Conservation (phyloP, 768 basidiomycete species). For the Tricholoma terreum region DNA sequence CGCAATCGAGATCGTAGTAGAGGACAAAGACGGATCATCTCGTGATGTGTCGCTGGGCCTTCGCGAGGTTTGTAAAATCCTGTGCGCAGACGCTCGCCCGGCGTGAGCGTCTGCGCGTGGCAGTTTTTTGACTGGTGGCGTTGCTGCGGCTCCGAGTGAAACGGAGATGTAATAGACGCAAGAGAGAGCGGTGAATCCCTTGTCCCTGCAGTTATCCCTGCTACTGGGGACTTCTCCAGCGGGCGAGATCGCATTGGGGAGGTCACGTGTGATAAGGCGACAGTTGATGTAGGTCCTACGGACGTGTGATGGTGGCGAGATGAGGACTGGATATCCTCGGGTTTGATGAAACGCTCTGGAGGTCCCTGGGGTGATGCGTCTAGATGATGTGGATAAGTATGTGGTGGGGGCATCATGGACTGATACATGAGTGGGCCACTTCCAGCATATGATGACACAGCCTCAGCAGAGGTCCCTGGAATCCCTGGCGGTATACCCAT, state of each 20-base stretch:
- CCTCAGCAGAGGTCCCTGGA: conserved; percentile 30
- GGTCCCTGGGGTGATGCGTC: conserved; percentile 21
- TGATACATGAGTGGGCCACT: conserved; percentile 29
- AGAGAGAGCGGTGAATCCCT: conserved; percentile 37
- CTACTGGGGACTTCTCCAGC: conserved; percentile 22
- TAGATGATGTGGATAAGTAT: conserved; percentile 22
- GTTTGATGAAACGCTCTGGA: conserved; percentile 23
- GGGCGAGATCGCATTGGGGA: conserved; percentile 14
- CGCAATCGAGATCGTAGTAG: conserved; percentile 6
- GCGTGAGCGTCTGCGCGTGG: conserved; percentile 74
- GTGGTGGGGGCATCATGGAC: conserved; percentile 33
- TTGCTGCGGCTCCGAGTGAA: conserved; percentile 27
- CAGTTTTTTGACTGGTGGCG: conserved; percentile 62
- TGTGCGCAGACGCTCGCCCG: conserved; percentile 80
- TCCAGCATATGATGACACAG: conserved; percentile 26
- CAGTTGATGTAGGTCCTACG: conserved; percentile 18
- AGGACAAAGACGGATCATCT: conserved; percentile 14
- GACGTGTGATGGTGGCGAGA: conserved; percentile 20
- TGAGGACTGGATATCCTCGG: conserved; percentile 21
- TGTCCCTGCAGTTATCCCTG: conserved; percentile 4
- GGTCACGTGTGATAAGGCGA: conserved; percentile 20
- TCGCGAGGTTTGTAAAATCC: conserved; percentile 29
- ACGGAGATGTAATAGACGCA: conserved; percentile 41
- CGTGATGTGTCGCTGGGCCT: conserved; percentile 39
- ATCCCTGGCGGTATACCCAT: conserved; percentile 26